Evolutionary conservation across 2,329 filamentous ascomycete species (phyloP).

Genomic region (Ophiostoma ulmi): DNA sequence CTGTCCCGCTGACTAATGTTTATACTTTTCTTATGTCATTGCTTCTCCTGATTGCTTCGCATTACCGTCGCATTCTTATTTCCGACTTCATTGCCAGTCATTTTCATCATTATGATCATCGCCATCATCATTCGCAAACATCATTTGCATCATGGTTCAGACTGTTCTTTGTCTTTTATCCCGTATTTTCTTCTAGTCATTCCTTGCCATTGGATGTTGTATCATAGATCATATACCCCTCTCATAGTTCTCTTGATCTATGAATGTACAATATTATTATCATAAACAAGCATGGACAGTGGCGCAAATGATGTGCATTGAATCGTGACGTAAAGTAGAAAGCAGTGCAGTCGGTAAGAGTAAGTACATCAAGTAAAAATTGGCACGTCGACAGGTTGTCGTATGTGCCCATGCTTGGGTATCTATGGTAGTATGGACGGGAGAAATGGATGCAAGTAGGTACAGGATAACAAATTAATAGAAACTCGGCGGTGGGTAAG

Average conservation of each 20-base stretch:
- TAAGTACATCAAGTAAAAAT: too few species aligned
- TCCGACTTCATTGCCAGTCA: neutral
- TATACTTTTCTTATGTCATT: conserved; percentile 14
- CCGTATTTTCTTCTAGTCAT: conserved; percentile 7
- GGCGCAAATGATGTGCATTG: neutral
- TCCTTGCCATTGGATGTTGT: neutral
- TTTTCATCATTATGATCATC: neutral
- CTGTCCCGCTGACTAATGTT: conserved; percentile 13
- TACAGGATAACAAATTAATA: neutral
- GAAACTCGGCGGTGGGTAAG: neutral
- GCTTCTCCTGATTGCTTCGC: neutral
- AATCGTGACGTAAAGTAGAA: neutral
- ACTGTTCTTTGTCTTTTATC: conserved; percentile 1
- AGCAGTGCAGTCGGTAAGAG: too few species aligned
- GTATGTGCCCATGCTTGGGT: too few species aligned
- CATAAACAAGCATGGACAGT: neutral
- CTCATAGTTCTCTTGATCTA: conserved; percentile 12
- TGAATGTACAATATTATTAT: conserved; percentile 12
- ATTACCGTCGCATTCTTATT: neutral
- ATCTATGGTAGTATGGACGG: too few species aligned
- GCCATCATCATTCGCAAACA: neutral
- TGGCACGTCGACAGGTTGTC: too few species aligned
- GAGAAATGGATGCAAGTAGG: too few species aligned
- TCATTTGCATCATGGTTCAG: conserved; percentile 1
- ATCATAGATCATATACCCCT: conserved; percentile 18